Base-by-base conservation (phyloP, 768 basidiomycete genomes). In the Phylloporus sp. region DNA sequence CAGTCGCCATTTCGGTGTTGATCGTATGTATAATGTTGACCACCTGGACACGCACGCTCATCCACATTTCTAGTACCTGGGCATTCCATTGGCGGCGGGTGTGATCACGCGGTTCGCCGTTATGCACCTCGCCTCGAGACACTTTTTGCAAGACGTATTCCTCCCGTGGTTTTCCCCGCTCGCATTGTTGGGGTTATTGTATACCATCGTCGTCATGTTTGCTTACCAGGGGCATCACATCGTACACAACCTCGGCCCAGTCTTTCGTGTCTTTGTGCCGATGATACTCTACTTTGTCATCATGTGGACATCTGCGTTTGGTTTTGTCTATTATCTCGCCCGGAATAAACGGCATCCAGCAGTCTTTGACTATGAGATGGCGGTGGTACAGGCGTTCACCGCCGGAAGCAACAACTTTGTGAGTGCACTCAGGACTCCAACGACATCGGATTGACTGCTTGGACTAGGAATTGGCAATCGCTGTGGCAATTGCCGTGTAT, bases 221-320 rank as follows among this genome's bases (percentile, higher is more conserved):
- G 87, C 84, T 5, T 80, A 81, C 60, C 81, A 84, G 68, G 67
- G 80, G 72, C 80, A 84, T 45, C 80, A 80, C 50, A 90, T 92
- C 56, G 67, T 91, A 11, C 75, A 83, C 53, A 84, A 91, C 61
- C 72, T 93, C 31, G 83, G 88, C 0, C 78, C 79, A 6, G 88
- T 90, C 3, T 91, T 92, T 69, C 80, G 90, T 16, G 81, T 88
- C 2, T 82, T 88, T 60, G 88, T 91, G 6, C 91, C 91, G 2
- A 77, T 90, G 73, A 71, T 88, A 22, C 71, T 88, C 29, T 93
- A 93, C 70, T 92, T 92, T 64, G 50, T 78, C 39, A 66, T 91
- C 67, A 86, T 91, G 81, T 92, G 88, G 86, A 72, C 74, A 4
- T 68, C 73, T 0, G 78, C 83, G 0, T 89, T 90, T 56, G 67